Evolutionary conservation across 208 protist species (phyloP).

Genomic region (Trypanosoma cruzi): DNA sequence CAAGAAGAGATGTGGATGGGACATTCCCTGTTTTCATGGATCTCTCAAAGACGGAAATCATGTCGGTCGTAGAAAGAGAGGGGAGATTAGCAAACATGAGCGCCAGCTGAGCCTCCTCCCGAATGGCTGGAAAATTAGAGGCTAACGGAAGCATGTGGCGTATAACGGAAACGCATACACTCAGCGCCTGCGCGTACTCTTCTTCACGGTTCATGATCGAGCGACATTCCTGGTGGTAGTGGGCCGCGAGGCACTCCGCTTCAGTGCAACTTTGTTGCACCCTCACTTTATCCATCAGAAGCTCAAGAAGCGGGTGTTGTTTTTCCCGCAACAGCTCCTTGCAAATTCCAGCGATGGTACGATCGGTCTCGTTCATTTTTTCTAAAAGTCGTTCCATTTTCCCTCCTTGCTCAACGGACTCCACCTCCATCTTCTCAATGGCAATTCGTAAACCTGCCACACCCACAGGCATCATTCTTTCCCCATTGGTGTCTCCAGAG

Average conservation of each 20-base stretch:
- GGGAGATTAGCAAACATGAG: constrained; percentile 70
- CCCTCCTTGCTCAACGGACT: constrained; percentile 35
- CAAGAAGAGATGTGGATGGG: constrained; percentile 9
- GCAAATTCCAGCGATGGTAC: constrained; percentile 44
- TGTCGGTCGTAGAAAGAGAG: constrained; percentile 49
- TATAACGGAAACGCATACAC: constrained; percentile 50
- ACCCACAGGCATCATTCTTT: constrained; percentile 40
- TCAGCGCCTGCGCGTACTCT: constrained; percentile 75
- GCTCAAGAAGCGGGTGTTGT: constrained; percentile 61
- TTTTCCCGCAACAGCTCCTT: constrained; percentile 56
- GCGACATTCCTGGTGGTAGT: constrained; percentile 81
- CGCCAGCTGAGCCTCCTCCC: constrained; percentile 43
- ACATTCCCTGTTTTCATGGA: constrained; percentile 32
- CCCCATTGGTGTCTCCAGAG: background rate
- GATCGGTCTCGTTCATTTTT: constrained; percentile 57
- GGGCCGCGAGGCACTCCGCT: constrained; percentile 79
- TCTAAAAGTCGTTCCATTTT: constrained; percentile 37
- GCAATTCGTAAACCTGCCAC: constrained; percentile 60
- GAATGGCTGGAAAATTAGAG: constrained; percentile 7
- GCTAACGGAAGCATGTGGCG: constrained; percentile 41
- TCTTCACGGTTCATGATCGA: constrained; percentile 42
- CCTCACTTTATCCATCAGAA: constrained; percentile 74
- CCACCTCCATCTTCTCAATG: constrained; percentile 54
- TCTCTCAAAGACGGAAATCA: constrained; percentile 58
- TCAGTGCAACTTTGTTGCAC: constrained; percentile 77